Percentiles rank a stretch among this genome's conserved stretches.
These are phyloP conservation scores for Arachis monticola DNA, from an alignment of 331 rosid genomes.

Conservation along the genomic window DNA sequence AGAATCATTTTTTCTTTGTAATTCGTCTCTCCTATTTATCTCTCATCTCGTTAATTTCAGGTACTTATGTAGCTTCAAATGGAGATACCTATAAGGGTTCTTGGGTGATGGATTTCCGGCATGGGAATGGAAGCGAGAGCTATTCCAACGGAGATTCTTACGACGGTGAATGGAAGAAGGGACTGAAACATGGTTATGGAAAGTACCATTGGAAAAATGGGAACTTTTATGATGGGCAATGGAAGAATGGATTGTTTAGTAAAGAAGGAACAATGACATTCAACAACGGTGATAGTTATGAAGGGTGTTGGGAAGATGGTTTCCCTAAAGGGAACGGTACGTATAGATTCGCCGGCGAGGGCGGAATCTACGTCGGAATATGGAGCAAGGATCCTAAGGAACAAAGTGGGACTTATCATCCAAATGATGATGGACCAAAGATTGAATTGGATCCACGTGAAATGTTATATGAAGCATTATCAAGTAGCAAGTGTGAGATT, in stretches of 20 bases:
- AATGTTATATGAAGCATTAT: slow-evolving; percentile 43
- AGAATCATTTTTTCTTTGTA: too few species aligned
- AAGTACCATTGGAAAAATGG: slow-evolving; percentile 90
- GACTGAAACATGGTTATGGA: slow-evolving; percentile 81
- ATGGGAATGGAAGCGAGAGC: slow-evolving; percentile 73
- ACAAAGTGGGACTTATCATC: slow-evolving; percentile 70
- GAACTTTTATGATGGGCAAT: slow-evolving; percentile 73
- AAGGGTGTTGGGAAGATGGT: slow-evolving; percentile 87
- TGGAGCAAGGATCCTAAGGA: slow-evolving; percentile 70
- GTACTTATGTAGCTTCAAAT: slow-evolving; percentile 62
- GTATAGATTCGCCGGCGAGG: slow-evolving; percentile 70
- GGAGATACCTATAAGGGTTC: slow-evolving; percentile 78
- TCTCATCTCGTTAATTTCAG: too few species aligned
- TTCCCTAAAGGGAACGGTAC: slow-evolving; percentile 90
- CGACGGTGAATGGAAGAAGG: slow-evolving; percentile 93
- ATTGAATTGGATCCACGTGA: slow-evolving; percentile 69
- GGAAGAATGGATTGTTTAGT: slow-evolving; percentile 70
- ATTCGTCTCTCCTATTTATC: too few species aligned
- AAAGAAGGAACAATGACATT: slow-evolving; percentile 81
- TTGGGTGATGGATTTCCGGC: slow-evolving; percentile 83
- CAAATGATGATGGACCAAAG: slow-evolving; percentile 40
- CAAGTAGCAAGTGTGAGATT: slow-evolving; percentile 43
- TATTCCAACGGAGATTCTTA: slow-evolving; percentile 82
- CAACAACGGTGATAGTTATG: slow-evolving; percentile 75
- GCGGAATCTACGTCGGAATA: slow-evolving; percentile 73